A percentile compares a stretch with the other conserved stretches of the same genome.
These are phyloP conservation scores for Eucalyptus microcorys DNA, from an alignment of 345 rosid species.

Conservation along the genomic window DNA sequence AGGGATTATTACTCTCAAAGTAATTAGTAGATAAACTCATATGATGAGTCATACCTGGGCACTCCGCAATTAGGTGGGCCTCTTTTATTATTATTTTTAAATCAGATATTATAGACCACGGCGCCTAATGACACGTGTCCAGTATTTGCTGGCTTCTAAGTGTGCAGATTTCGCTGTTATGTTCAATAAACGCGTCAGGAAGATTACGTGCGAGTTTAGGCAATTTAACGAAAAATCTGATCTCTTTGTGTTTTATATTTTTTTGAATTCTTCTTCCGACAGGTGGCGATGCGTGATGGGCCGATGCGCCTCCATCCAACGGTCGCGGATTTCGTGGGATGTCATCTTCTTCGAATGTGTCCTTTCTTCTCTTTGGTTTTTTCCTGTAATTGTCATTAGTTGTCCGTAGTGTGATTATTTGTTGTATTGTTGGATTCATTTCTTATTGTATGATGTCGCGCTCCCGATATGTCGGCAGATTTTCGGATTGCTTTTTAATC, in stretches of 20 bases:
- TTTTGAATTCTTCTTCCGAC: not conserved
- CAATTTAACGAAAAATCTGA: not conserved
- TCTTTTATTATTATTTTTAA: not conserved
- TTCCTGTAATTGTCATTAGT: not conserved
- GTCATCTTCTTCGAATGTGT: not conserved
- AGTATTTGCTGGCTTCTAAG: no score
- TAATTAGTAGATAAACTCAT: not conserved
- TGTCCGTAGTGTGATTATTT: not conserved
- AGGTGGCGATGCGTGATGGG: not conserved
- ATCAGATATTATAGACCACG: not conserved
- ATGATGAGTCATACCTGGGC: not conserved
- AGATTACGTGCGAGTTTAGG: no score
- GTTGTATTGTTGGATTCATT: not conserved
- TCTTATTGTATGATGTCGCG: not conserved
- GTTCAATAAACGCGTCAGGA: no score
- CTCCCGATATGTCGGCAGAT: not conserved
- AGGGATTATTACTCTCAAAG: not conserved
- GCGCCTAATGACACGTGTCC: not conserved
- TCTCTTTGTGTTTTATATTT: not conserved
- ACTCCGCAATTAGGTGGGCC: not conserved
- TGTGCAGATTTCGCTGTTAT: no score
- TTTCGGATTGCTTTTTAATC: not conserved
- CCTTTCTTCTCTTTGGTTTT: not conserved
- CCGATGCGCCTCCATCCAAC: not conserved
- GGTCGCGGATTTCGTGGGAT: not conserved